These are phyloP conservation scores for Xylaria sp. DNA, from an alignment of 2,329 filamentous ascomycete species.

Conservation along the genomic window DNA sequence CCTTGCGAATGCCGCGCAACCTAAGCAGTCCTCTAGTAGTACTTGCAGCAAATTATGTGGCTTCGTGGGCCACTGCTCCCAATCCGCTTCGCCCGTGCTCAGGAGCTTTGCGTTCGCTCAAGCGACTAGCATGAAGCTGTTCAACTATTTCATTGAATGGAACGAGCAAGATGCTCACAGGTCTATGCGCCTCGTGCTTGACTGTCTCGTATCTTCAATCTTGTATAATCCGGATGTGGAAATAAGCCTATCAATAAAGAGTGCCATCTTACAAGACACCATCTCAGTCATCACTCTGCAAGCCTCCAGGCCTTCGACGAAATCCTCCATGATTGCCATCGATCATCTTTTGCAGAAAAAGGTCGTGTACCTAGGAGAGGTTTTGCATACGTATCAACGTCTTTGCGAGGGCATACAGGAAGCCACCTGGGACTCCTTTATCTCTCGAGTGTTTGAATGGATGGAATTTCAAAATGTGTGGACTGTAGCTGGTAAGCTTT, in stretches of 20 bases:
- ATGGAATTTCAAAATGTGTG: constrained; percentile 63
- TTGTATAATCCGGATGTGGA: constrained; percentile 53
- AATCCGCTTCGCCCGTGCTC: constrained; percentile 52
- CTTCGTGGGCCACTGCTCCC: constrained; percentile 65
- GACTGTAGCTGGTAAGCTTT: constrained; percentile 64
- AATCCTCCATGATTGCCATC: constrained; percentile 71
- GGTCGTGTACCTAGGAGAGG: constrained; percentile 56
- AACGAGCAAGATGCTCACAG: constrained; percentile 69
- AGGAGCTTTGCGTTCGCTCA: constrained; percentile 58
- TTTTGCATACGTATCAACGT: constrained; percentile 50
- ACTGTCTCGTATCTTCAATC: constrained; percentile 60
- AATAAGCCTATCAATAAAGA: constrained; percentile 48
- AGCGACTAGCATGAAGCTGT: constrained; percentile 55
- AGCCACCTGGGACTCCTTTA: constrained; percentile 57
- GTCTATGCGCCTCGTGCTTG: constrained; percentile 67
- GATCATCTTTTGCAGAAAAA: constrained; percentile 69
- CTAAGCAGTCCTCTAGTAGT: constrained; percentile 61
- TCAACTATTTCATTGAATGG: constrained; percentile 70
- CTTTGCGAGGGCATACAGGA: constrained; percentile 37
- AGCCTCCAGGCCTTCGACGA: constrained; percentile 67
- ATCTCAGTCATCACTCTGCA: constrained; percentile 65
- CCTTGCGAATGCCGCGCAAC: constrained; percentile 56
- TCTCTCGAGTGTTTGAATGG: constrained; percentile 58
- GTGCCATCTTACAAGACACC: constrained; percentile 55
- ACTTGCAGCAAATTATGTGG: constrained; percentile 66